These are phyloP conservation scores for Cladophialophora chaetospira DNA, from an alignment of 2,329 filamentous ascomycete species.

Conservation along the genomic window DNA sequence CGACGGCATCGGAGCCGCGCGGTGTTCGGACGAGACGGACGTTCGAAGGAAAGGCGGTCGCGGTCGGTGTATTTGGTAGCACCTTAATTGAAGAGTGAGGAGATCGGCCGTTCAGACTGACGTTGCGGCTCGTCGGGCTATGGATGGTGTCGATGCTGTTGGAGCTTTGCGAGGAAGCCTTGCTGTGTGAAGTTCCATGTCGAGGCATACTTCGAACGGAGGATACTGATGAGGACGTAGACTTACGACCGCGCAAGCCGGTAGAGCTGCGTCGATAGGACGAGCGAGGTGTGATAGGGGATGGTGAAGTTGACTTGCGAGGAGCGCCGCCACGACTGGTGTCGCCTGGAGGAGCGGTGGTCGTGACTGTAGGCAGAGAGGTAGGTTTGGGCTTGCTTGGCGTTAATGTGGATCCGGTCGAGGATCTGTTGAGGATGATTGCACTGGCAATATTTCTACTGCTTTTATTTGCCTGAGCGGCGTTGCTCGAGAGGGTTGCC, in stretches of 20 bases:
- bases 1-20: conserved; percentile 23
- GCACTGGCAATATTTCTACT: conserved; percentile 1
- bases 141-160: conserved; percentile 70
- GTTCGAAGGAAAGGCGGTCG: conserved; percentile 76
- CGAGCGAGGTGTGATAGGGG: conserved; percentile 83
- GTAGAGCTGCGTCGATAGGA: conserved; percentile 80
- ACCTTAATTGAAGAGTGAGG: conserved; percentile 93
- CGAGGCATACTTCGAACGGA: conserved; percentile 90
- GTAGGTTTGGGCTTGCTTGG: conserved; percentile 25
- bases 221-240: conserved; percentile 91
- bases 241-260: conserved; percentile 87
- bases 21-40: conserved; percentile 74
- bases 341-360: conserved; percentile 28
- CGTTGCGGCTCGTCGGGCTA: conserved; percentile 65
- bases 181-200: conserved; percentile 78
- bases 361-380: conserved; percentile 22
- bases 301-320: conserved; percentile 80
- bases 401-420: conserved; percentile 28
- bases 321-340: conserved; percentile 32
- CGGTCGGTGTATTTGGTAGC: conserved; percentile 83
- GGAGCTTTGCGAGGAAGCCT: conserved; percentile 89
- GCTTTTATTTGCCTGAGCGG: conserved; percentile 3
- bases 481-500: conserved; percentile 2
- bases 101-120: conserved; percentile 59
- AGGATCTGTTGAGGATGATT: conserved; percentile 19